Conservation (phyloP, 768 basidiomycete genomes). For the Hericium coralloides region DNA sequence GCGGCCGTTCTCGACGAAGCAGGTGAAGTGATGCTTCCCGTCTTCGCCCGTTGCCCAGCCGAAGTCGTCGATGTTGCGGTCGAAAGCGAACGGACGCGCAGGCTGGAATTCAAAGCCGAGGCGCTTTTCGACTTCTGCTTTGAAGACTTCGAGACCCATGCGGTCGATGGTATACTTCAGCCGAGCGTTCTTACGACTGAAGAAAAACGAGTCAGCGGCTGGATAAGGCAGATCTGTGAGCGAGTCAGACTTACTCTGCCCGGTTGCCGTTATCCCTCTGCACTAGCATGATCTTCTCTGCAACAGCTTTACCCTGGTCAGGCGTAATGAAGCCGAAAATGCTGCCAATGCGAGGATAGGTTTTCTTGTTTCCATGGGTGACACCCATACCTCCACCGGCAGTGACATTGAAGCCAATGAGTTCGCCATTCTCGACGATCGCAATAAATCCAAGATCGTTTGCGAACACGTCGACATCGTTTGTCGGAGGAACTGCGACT, state of each 20-base stretch:
- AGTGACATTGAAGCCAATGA: constrained; percentile 90
- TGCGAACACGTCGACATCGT: constrained; percentile 92
- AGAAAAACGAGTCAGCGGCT: background rate
- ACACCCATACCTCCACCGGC: constrained; percentile 99
- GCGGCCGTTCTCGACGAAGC: constrained; percentile 97
- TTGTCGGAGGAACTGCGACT: constrained; percentile 91
- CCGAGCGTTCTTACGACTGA: constrained; percentile 62
- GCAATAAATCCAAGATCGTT: constrained; percentile 98
- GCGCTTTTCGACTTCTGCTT: constrained; percentile 80
- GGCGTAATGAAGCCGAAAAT: constrained; percentile 89
- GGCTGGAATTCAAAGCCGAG: constrained; percentile 74
- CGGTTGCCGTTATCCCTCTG: constrained; percentile 97
- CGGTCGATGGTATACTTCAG: constrained; percentile 97
- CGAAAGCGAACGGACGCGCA: constrained; percentile 70
- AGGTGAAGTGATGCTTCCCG: constrained; percentile 83
- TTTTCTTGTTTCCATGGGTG: constrained; percentile 98
- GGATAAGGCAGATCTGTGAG: background rate
- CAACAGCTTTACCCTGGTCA: constrained; percentile 78
- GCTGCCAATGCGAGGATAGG: constrained; percentile 84
- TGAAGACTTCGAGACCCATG: constrained; percentile 84
- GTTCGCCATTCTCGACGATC: constrained; percentile 64
- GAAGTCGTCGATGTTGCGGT: constrained; percentile 86
- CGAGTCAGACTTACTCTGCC: constrained; percentile 52
- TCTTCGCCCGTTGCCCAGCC: constrained; percentile 89
- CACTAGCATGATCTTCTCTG: constrained; percentile 88